Conservation (phyloP, 1,139 yeast genomes). For the Pichia inconspicua region DNA sequence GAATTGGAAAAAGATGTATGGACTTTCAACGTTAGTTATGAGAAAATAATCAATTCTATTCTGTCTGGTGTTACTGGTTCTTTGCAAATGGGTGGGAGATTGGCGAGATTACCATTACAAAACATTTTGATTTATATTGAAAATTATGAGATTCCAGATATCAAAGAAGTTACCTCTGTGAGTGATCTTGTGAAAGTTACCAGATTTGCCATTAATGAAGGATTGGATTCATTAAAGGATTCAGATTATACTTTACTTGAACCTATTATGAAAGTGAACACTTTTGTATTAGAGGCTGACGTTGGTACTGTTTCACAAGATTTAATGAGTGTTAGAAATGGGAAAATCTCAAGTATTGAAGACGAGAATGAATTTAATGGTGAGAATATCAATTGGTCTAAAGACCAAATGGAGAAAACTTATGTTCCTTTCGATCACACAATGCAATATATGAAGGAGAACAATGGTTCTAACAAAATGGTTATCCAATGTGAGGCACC, state of each 20-base stretch:
- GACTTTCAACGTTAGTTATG: constrained; percentile 42
- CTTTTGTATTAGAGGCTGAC: constrained; percentile 61
- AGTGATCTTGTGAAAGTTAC: constrained; percentile 37
- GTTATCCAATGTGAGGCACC: constrained; percentile 74
- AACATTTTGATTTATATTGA: constrained; percentile 49
- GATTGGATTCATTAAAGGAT: constrained; percentile 27
- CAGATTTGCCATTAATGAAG: constrained; percentile 37
- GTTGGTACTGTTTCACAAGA: constrained; percentile 85
- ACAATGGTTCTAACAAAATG: constrained; percentile 34
- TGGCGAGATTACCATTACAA: constrained; percentile 57
- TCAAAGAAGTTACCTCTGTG: constrained; percentile 35
- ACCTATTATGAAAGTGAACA: constrained; percentile 78
- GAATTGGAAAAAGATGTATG: constrained; percentile 32
- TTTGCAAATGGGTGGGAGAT: constrained; percentile 70
- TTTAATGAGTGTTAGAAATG: constrained; percentile 60
- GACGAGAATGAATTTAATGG: constrained; percentile 28
- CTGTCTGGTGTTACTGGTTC: constrained; percentile 62
- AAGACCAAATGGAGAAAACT: constrained; percentile 41
- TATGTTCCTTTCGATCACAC: constrained; percentile 56
- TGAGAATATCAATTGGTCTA: constrained; percentile 35
- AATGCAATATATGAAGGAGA: constrained; percentile 23
- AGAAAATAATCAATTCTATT: constrained; percentile 45
- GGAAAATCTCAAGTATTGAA: constrained; percentile 56
- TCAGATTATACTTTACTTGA: constrained; percentile 54
- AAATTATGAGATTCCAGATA: constrained; percentile 42